phyloP scores from a whole-genome alignment of 2,329 filamentous ascomycete species.

The Cercospora berteroae region DNA sequence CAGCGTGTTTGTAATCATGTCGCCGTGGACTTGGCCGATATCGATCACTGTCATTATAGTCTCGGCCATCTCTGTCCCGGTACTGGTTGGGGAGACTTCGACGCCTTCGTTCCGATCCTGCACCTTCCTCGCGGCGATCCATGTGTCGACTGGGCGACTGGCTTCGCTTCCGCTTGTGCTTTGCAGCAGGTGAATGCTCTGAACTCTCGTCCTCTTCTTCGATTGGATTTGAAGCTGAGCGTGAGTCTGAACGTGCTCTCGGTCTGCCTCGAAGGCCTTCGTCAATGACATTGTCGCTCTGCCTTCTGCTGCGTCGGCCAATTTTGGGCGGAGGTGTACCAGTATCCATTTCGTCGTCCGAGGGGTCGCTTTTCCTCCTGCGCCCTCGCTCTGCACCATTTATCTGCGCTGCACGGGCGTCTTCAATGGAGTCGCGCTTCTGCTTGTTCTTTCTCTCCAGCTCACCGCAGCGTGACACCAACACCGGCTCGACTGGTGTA shows the following conservation, averaged over 20 bases:
- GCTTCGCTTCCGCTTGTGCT: constrained; percentile 40
- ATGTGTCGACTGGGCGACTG: constrained; percentile 35
- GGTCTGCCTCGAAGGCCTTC: constrained; percentile 40
- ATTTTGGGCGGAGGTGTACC: constrained; percentile 26
- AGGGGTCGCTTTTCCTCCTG: constrained; percentile 31
- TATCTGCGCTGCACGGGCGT: constrained; percentile 3
- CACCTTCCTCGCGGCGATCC: constrained; percentile 25
- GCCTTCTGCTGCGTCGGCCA: constrained; percentile 32
- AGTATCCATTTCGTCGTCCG: constrained; percentile 32
- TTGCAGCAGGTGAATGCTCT: constrained; percentile 29
- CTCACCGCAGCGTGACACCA: constrained; percentile 42
- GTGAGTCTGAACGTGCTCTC: constrained; percentile 34
- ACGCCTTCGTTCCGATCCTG: constrained; percentile 31
- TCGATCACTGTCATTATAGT: constrained; percentile 27
- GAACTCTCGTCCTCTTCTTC: constrained; percentile 27
- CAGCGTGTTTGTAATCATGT: constrained; percentile 26
- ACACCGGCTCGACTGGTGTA: constrained; percentile 37
- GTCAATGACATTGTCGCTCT: constrained; percentile 39
- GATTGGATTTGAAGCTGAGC: constrained; percentile 34
- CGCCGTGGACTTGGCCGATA: constrained; percentile 35
- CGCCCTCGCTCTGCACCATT: constrained; percentile 28
- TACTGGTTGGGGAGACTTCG: constrained; percentile 42
- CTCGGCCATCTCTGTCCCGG: constrained; percentile 18
- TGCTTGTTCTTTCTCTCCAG: constrained; percentile 38
- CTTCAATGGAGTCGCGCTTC: constrained; percentile 19